Evolutionary conservation across 345 rosid species (phyloP), one percentile per base, ranked within the genome.

Genomic region (Adansonia digitata): DNA sequence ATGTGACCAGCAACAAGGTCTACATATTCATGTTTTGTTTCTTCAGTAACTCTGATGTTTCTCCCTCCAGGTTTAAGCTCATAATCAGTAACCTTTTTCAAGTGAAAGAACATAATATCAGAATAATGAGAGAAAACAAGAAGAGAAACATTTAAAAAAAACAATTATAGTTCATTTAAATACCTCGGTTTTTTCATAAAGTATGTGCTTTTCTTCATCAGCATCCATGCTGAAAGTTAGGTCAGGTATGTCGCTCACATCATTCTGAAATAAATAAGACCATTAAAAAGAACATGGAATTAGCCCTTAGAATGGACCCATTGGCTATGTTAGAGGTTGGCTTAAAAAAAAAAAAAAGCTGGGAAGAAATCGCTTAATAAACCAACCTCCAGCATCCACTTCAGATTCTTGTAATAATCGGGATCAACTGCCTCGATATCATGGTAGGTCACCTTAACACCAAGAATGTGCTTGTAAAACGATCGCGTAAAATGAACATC

Each of bases 381-480:
- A 79, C 96, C 73, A 64, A 92, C 98, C 97, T 94, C 98, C 45
- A 94, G 79, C 90, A 94, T 86, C 98, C 98, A 94, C 89, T 94
- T 94, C 85, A 94, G 79, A 75, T 86, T 92, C 85, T 91, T 92
- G 86, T 94, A 94, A 81, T 94, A 94, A 83, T 94, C 98, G 71
- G 98, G 98, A 84, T 94, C 98, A 80, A 94, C 97, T 56, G 98
- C 98, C 87, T 94, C 98, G 74, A 94, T 94, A 83, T 94, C 98
- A 85, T 94, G 98, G 80, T 94, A 94, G 34, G 98, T 94, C 82
- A 94, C 98, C 86, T 94, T 94, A 49, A 90, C 94, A 55, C 92
- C 97, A 61, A 94, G 94, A 66, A 94, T 94, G 82, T 94, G 97
- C 85, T 91, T 92, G 77, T 94, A 94, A 80, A 94, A 92, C 74